Conservation (phyloP, 225 moss, liverwort and hornwort genomes). For the Antitrichia curtipendula region DNA sequence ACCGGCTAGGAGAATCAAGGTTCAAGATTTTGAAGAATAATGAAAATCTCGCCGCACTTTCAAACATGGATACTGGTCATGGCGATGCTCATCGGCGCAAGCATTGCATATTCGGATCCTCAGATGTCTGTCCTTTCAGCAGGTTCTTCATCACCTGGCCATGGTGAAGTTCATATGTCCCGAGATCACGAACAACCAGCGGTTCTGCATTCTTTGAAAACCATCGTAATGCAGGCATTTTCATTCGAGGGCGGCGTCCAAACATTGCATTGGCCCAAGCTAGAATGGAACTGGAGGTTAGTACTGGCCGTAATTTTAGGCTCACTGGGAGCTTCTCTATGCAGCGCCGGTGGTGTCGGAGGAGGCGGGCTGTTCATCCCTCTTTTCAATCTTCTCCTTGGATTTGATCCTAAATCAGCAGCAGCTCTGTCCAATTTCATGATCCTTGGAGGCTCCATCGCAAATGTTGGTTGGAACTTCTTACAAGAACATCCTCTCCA, state of each 20-base stretch:
- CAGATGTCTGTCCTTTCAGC: background rate
- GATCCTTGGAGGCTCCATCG: constrained; percentile 39
- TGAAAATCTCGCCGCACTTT: background rate
- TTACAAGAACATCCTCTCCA: constrained; percentile 20
- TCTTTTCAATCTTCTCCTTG: constrained; percentile 41
- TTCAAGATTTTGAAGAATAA: background rate
- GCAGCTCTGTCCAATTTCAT: constrained; percentile 53
- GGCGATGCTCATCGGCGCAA: background rate
- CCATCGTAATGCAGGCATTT: background rate
- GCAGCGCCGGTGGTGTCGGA: constrained; percentile 44
- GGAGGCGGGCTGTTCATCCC: constrained; percentile 47
- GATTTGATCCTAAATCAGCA: constrained; percentile 39
- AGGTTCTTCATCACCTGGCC: background rate
- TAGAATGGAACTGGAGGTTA: constrained; percentile 19
- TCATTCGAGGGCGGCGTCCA: background rate
- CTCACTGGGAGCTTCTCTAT: constrained; percentile 29
- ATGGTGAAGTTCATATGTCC: background rate
- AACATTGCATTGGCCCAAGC: constrained; percentile 16
- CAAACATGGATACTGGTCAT: background rate
- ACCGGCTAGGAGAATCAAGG: background rate
- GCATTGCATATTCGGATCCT: background rate
- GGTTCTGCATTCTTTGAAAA: background rate
- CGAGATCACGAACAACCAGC: background rate
- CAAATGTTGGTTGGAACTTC: constrained; percentile 33
- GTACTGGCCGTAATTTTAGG: constrained; percentile 17